Evolutionary conservation across 139 green algal genomes (phyloP).

Genomic region (Coelastrella sp.): DNA sequence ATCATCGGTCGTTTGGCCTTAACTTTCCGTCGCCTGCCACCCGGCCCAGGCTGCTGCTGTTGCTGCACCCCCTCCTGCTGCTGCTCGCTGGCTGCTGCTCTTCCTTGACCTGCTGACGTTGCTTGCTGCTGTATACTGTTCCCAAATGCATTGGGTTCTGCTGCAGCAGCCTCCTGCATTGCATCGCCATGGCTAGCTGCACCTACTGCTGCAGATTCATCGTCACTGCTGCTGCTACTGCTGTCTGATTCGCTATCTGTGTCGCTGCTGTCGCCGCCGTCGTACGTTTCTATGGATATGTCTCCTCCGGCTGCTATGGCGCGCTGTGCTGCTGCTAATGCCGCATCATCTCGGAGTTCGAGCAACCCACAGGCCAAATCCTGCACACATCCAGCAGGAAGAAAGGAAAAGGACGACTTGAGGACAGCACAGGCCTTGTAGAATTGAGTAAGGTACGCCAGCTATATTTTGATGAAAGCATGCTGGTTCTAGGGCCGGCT

Average conservation of each 20-base stretch:
- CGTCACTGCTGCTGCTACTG: background rate
- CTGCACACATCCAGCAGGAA: constrained; percentile 37
- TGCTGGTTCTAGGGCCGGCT: too few species aligned
- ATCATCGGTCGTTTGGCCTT: constrained; percentile 42
- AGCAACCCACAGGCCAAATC: constrained; percentile 63
- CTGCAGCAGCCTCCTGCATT: background rate
- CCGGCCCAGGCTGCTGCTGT: too few species aligned
- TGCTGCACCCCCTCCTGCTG: constrained; percentile 28
- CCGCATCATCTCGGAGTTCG: constrained; percentile 55
- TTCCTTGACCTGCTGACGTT: background rate
- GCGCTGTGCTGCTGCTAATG: constrained; percentile 54
- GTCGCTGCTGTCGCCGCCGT: constrained; percentile 35
- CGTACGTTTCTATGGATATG: constrained; percentile 40
- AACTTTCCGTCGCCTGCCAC: background rate
- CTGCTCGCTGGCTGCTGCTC: constrained; percentile 7
- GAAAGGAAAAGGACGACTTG: background rate
- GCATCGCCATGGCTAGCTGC: background rate
- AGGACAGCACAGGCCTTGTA: too few species aligned
- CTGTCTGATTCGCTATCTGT: too few species aligned
- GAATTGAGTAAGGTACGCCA: too few species aligned
- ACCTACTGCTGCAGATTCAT: background rate
- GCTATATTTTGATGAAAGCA: too few species aligned
- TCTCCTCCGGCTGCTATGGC: constrained; percentile 46
- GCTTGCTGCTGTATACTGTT: background rate
- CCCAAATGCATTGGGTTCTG: too few species aligned